phyloP scores from a whole-genome alignment of 306 rosid species.

The Oxytropis ochrocephala region DNA sequence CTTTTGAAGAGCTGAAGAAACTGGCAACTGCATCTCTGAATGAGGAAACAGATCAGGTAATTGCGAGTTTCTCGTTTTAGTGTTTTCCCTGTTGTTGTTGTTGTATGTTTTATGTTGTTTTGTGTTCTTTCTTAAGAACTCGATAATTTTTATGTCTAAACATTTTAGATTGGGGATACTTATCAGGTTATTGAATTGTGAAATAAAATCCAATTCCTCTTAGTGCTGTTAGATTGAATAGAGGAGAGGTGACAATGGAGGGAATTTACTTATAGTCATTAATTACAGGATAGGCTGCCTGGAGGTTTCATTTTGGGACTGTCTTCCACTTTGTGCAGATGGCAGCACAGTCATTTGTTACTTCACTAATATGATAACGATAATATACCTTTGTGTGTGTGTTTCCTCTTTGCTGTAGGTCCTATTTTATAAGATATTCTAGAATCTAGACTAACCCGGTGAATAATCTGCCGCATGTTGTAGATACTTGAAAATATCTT shows the following conservation, averaged over 20 bases:
- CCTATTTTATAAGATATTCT: not conserved
- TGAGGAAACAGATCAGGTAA: constrained; percentile 57
- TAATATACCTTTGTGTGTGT: not conserved
- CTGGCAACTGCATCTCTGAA: constrained; percentile 63
- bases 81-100: not conserved
- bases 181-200: not conserved
- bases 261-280: not conserved
- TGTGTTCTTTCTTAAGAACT: not conserved
- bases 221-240: not conserved
- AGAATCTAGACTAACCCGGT: not conserved
- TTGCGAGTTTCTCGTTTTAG: not conserved
- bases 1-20: constrained; percentile 93
- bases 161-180: not conserved
- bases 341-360: not conserved
- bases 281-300: not conserved
- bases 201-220: not conserved
- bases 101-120: not conserved
- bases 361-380: not conserved
- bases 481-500: too few species aligned
- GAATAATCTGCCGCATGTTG: not conserved
- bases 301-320: not conserved
- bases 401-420: not conserved
- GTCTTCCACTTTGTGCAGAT: not conserved
- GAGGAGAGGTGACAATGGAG: not conserved
- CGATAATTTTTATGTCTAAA: not conserved